Conservation (phyloP, 306 rosid species). For the Pyrus pyrifolia region DNA sequence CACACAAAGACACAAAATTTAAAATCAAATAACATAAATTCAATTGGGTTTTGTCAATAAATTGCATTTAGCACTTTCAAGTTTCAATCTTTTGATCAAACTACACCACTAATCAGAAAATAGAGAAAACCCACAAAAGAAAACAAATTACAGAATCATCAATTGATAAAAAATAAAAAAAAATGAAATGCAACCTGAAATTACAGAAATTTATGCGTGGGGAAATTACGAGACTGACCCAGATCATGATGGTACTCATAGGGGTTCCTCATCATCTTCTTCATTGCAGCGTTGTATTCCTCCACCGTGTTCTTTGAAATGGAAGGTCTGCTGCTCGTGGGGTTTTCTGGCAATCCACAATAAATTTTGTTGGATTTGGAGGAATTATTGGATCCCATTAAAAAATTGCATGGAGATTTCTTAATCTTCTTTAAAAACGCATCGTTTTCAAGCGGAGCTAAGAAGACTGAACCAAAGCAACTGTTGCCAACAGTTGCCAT, state of each 20-base stretch:
- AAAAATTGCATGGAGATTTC: constrained; percentile 14
- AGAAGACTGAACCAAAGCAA: constrained; percentile 27
- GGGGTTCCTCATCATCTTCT: constrained; percentile 88
- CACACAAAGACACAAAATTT: not conserved
- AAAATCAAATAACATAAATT: not conserved
- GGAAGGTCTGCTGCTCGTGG: constrained; percentile 22
- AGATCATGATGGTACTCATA: constrained; percentile 92
- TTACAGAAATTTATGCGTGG: not conserved
- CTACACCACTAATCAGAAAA: not conserved
- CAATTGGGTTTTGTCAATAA: not conserved
- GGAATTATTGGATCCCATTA: constrained; percentile 3
- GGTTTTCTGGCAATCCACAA: constrained; percentile 45
- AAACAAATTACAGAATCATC: not conserved
- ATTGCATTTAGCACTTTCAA: not conserved
- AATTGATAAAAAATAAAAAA: not conserved
- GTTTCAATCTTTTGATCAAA: not conserved
- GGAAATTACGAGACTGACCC: constrained; percentile 44
- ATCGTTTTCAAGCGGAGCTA: constrained; percentile 25
- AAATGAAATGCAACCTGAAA: not conserved
- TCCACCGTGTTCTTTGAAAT: constrained; percentile 51
- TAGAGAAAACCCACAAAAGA: not conserved
- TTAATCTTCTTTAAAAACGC: constrained; percentile 19
- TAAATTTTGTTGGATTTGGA: constrained; percentile 26
- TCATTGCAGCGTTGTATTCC: constrained; percentile 81
- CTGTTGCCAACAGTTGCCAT: constrained; percentile 39